Base-by-base conservation (phyloP, 2,329 filamentous ascomycete genomes). In the Aspergillus candidus region DNA sequence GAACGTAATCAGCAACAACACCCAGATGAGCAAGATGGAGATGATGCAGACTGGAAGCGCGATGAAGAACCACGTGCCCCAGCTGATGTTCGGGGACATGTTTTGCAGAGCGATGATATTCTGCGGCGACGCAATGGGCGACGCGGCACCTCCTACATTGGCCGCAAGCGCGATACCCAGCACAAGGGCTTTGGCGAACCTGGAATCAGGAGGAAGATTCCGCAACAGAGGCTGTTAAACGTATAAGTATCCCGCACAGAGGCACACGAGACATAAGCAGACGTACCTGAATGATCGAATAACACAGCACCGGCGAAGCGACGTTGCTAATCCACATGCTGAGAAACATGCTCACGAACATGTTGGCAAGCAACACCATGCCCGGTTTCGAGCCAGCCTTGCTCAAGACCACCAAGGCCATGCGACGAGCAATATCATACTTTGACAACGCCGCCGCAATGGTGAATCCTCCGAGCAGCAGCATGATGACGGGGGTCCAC, bases 281-380 rank as follows among this genome's bases (percentile, higher is more conserved):
- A 31, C 15, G 56, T 67, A 87, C 84, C 77, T 95, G 90, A 48
- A 98, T 94, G 59, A 98, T 96, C 14, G 89, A 94, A 67, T 94
- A 97, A 73, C 93, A 98, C 32, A 98, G 77, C 8, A 98, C 93
- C 0, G 93, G 93, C 1, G 94, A 91, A 1, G 93, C 93, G 22
- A 98, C 94, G 56, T 98, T 98, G 70, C 89, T 95, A 60, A 98
- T 97, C 76, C 94, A 88, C 93, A 98, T 98, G 57, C 89, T 96
- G 7, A 94, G 85, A 65, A 98, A 94, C 60, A 93, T 94, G 43
- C 91, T 90, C 34, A 98, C 93, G 57, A 96, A 90, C 93, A 98
- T 98, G 70, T 91, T 96, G 42, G 91, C 93, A n/a, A 98, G 70
- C 4, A 98, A 76, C 3, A 98, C 93, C 2, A 87, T 91, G 43